Evolutionary conservation across 2,329 filamentous ascomycete species (phyloP), one percentile per base, ranked within the genome.

Genomic region (Xylaria sp.): DNA sequence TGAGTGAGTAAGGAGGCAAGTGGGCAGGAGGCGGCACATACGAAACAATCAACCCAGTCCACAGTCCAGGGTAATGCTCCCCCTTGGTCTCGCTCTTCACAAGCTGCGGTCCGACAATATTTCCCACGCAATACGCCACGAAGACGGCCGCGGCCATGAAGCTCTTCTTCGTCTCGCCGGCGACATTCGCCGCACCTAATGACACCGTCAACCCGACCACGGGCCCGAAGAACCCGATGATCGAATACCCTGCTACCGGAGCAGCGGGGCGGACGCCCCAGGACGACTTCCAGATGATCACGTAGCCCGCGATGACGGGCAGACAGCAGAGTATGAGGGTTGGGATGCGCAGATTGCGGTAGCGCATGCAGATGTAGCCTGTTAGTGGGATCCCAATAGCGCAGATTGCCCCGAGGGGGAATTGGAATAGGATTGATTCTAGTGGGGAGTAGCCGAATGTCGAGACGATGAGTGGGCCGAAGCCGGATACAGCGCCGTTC

Each of bases 91-190:
- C 79, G n/a, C 83, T 87, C 69, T 85, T 85, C 42, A 92, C 84
- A 40, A 92, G 79, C 75, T 91, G 89, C 3, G 90, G 90, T 0
- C 90, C 90, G 23, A 92, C 86, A 53, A 93, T 92, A 69, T 92
- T 92, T 1, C 73, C 83, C 2, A 92, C 87, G 58, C 89, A 91
- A 71, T 92, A 92, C 0, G 88, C 89, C 0, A 91, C 88, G 65
- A 92, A 93, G 1, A 91, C 89, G 0, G 87, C 87, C 0, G 88
- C 87, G 0, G 90, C 88, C 82, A 90, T 92, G 70, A 90, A 88
- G 66, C 87, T 90, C 80, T 92, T 92, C 78, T 93, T 93, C 0
- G 90, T 92, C 23, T 90, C 84, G 0, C 91, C 90, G 0, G 90
- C 89, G 0, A 92, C 89, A 67, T 93, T 93, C 11, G 85, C 84